Evolutionary conservation across 2,329 filamentous ascomycete species (phyloP).

Genomic region (Stemphylium beticola): DNA sequence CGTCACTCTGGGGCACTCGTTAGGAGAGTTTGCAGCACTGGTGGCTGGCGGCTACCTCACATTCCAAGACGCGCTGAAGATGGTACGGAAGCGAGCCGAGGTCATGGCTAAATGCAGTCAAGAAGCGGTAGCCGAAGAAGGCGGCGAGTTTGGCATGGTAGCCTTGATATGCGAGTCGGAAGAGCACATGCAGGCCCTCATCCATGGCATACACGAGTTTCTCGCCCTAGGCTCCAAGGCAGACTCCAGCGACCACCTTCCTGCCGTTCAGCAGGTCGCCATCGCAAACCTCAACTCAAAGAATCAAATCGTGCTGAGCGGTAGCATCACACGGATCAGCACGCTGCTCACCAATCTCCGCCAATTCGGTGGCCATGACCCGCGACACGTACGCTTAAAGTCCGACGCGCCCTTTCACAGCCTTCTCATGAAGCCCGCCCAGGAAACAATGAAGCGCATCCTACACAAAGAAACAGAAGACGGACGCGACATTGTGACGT

Average conservation of each 20-base stretch:
- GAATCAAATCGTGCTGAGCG: constrained; percentile 94
- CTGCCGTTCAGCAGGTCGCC: constrained; percentile 82
- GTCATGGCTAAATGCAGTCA: constrained; percentile 80
- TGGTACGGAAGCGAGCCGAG: constrained; percentile 79
- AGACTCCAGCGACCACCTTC: constrained; percentile 70
- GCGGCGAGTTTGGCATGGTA: constrained; percentile 92
- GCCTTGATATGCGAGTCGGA: constrained; percentile 84
- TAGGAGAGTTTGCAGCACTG: constrained; percentile 91
- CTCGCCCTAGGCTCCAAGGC: constrained; percentile 72
- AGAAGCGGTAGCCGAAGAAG: constrained; percentile 68
- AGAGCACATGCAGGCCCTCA: constrained; percentile 71
- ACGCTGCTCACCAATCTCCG: constrained; percentile 82
- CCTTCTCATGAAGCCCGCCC: constrained; percentile 87
- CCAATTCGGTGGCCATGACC: constrained; percentile 90
- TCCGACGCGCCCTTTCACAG: constrained; percentile 91
- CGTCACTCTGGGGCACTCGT: constrained; percentile 84
- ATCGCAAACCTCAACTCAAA: constrained; percentile 96
- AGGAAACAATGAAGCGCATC: constrained; percentile 72
- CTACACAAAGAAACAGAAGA: constrained; percentile 65
- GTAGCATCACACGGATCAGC: constrained; percentile 81
- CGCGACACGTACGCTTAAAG: constrained; percentile 83
- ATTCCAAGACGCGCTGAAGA: constrained; percentile 76
- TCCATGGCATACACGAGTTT: constrained; percentile 79
- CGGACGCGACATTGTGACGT: constrained; percentile 71
- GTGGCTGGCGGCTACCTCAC: constrained; percentile 81